Evolutionary conservation across 768 basidiomycete species (phyloP).

Genomic region (Gautieria morchelliformis): DNA sequence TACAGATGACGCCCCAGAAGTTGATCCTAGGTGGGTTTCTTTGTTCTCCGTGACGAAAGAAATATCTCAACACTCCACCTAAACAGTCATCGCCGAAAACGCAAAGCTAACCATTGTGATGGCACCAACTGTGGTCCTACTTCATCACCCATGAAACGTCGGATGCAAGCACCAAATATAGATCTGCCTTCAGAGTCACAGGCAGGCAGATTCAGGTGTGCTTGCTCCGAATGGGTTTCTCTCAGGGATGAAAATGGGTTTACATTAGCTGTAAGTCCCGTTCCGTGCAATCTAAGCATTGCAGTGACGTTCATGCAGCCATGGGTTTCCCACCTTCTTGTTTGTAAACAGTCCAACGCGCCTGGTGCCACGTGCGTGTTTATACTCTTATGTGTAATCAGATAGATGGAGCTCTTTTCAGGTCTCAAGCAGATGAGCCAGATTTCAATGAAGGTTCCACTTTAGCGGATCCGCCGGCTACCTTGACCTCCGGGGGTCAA

Average conservation of each 20-base stretch:
- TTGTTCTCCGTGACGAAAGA: not conserved
- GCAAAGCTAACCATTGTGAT: constrained; percentile 1
- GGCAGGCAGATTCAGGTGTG: not conserved
- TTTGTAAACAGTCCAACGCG: not conserved
- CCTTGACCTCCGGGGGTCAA: not conserved
- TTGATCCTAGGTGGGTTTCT: not conserved
- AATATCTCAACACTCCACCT: not conserved
- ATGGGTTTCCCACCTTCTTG: not conserved
- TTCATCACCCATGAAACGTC: constrained; percentile 1
- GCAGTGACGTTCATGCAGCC: not conserved
- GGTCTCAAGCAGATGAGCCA: not conserved
- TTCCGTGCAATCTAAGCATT: not conserved
- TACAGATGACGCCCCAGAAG: not conserved
- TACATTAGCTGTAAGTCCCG: not conserved
- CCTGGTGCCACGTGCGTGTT: not conserved
- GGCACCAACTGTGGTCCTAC: not conserved
- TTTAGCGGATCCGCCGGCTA: not conserved
- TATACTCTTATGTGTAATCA: not conserved
- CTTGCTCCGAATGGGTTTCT: constrained; percentile 2
- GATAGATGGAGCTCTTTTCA: not conserved
- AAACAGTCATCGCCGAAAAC: not conserved
- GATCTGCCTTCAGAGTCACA: not conserved
- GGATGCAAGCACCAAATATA: not conserved
- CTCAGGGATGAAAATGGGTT: not conserved
- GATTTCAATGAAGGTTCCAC: not conserved